Base-by-base conservation (phyloP, 768 basidiomycete species). In the Rhizopogon vinicolor region DNA sequence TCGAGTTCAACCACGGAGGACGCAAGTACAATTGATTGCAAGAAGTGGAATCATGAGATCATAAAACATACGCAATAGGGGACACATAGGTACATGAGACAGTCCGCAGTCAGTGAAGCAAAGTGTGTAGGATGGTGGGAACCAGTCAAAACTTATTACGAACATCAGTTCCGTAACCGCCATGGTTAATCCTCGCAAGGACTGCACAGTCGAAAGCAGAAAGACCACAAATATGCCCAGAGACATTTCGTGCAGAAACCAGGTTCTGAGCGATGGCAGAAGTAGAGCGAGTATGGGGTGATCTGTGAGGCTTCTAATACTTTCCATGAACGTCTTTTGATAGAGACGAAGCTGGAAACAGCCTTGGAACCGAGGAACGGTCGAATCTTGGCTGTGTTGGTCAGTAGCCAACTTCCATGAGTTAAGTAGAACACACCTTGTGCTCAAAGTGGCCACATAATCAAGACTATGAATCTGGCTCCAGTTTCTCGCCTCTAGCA, bases 401-500 rank as follows among this genome's bases (percentile, higher is more conserved):
- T 53, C 42, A 53, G 19, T 49, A 25, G 31, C n/a, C 13, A 49
- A 53, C 7, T 18, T 51, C 22, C 31, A 53, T 3, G 13, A 13
- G 13, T 6, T 48, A 7, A 33, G 28, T 13, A 19, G 18, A 22
- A 51, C 33, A 49, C 28, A 53, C 52, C 52, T 53, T 53, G 48
- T 28, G 19, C n/a, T 45, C 43, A 25, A 53, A 53, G 19, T 37
- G n/a, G 9, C 7, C 22, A 5, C 22, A 33, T 31, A 13, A 22
- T 31, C 16, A 44, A 3, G 25, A 7, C 63, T 60, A 72, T 3
- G 69, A 58, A 44, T 68, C 74, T 40, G 80, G 81, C 42, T 93
- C 89, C 52, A 93, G 70, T 69, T 91, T 91, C 78, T 93, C 91
- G 33, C 91, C 91, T 12, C 91, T 82, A 1, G 91, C 88, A 57